Conservation (phyloP, 176 grass and related monocot species). For the Olyra latifolia region DNA sequence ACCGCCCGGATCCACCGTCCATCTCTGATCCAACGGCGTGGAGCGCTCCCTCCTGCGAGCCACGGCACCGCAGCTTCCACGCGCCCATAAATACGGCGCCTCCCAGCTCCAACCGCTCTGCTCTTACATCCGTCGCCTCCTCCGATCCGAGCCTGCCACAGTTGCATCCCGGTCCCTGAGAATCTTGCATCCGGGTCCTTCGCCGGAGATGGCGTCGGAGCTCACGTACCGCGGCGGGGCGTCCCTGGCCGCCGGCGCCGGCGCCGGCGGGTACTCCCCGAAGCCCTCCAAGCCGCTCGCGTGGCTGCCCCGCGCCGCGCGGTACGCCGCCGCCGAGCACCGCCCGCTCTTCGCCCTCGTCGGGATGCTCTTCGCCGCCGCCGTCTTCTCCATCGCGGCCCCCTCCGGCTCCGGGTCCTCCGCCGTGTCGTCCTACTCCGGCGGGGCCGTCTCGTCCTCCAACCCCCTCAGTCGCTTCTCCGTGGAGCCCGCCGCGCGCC, state of each 20-base stretch:
- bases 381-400: constrained; percentile 53
- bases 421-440: not conserved
- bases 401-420: not conserved
- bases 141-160: too few species aligned
- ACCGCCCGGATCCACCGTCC: not conserved
- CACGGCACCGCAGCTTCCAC: not conserved
- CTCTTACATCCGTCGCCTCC: constrained; percentile 11
- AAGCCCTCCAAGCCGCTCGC: constrained; percentile 66
- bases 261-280: constrained; percentile 24
- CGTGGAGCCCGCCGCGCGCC: constrained; percentile 21
- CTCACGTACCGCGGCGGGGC: constrained; percentile 70
- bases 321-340: constrained; percentile 64
- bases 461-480: constrained; percentile 42
- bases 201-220: constrained; percentile 71
- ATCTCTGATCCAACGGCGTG: constrained; percentile 1
- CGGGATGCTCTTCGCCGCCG: constrained; percentile 64
- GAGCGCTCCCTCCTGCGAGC: not conserved
- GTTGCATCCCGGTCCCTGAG: not conserved
- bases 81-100: constrained; percentile 40
- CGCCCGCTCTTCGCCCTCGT: constrained; percentile 73
- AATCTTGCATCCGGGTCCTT: not conserved
- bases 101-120: too few species aligned
- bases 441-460: not conserved
- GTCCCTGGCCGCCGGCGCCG: constrained; percentile 10
- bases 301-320: constrained; percentile 55